phyloP scores from a whole-genome alignment of 805 yeast genomes.

The Ogataea populi-albae region DNA sequence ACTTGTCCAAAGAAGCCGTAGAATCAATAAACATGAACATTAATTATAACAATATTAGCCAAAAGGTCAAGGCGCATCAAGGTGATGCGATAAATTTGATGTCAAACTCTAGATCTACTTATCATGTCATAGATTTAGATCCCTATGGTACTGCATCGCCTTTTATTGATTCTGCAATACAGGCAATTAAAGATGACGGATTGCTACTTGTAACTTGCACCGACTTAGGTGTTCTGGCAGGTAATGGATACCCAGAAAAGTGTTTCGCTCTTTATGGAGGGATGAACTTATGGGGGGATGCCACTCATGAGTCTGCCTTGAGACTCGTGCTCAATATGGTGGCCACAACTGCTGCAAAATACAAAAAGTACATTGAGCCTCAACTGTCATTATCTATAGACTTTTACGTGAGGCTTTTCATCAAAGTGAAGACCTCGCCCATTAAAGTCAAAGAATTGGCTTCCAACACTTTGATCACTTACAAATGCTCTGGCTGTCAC shows the following conservation, averaged over 20 bases:
- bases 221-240: conserved; percentile 93
- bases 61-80: conserved; percentile 60
- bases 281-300: conserved; percentile 76
- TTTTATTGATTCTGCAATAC: conserved; percentile 88
- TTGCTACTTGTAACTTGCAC: conserved; percentile 90
- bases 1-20: conserved; percentile 82
- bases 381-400: conserved; percentile 82
- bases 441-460: conserved; percentile 76
- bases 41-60: conserved; percentile 56
- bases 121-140: conserved; percentile 89
- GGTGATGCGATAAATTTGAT: conserved; percentile 92
- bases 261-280: conserved; percentile 96
- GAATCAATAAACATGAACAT: conserved; percentile 72
- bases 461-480: conserved; percentile 71
- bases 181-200: conserved; percentile 80
- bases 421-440: conserved; percentile 76
- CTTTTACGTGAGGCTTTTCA: conserved; percentile 84
- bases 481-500: conserved; percentile 87
- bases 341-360: conserved; percentile 82
- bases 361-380: conserved; percentile 86
- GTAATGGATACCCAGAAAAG: conserved; percentile 94
- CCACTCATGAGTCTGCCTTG: conserved; percentile 90
- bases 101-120: conserved; percentile 52
- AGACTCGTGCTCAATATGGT: conserved; percentile 77
- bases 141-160: conserved; percentile 99